These are phyloP conservation scores for Candida easanensis DNA, from an alignment of 805 yeast genomes.

Conservation along the genomic window DNA sequence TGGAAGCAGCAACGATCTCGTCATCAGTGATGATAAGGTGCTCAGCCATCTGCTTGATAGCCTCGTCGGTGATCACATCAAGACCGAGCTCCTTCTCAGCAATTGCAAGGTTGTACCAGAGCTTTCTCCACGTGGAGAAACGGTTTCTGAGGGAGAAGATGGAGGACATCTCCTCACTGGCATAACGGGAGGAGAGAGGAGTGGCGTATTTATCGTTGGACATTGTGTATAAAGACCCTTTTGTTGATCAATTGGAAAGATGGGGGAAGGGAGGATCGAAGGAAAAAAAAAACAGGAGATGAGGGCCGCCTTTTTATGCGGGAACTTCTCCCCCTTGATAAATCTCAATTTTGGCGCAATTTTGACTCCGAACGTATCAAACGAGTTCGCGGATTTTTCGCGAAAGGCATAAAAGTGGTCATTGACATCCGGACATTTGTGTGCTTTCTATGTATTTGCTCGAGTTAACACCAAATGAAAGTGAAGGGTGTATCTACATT, in stretches of 20 bases:
- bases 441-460: too few relatives aligned
- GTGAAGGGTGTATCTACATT: background rate
- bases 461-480: background rate
- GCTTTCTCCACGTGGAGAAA: constrained; percentile 96
- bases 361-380: background rate
- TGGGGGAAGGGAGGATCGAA: background rate
- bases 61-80: constrained; percentile 81
- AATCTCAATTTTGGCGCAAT: background rate
- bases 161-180: constrained; percentile 94
- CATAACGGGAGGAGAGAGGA: constrained; percentile 94
- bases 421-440: background rate
- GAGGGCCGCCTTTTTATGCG: too few relatives aligned
- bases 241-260: background rate
- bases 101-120: constrained; percentile 92
- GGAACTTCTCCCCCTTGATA: background rate
- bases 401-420: too few relatives aligned
- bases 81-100: constrained; percentile 94
- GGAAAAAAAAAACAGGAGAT: background rate
- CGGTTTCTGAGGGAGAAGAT: constrained; percentile 91
- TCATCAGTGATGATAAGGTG: constrained; percentile 86
- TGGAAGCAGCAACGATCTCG: constrained; percentile 84
- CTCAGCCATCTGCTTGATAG: constrained; percentile 77
- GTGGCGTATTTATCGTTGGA: constrained; percentile 76
- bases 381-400: background rate
- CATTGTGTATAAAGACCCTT: constrained; percentile 11